phyloP scores from a whole-genome alignment of 768 basidiomycete genomes.

The Leccinum rimulosum region DNA sequence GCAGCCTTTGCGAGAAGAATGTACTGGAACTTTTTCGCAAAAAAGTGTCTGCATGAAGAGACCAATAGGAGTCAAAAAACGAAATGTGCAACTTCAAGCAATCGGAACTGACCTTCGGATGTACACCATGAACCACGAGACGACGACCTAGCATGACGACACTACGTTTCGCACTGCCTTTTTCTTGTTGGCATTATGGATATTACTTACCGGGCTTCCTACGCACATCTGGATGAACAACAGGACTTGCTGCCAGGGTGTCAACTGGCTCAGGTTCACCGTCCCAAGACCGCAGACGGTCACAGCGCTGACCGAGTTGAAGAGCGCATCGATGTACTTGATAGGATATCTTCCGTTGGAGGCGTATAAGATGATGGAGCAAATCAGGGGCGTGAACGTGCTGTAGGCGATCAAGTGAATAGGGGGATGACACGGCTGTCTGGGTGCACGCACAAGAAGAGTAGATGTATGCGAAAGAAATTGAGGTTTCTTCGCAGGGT shows the following conservation, averaged over 20 bases:
- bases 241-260: constrained; percentile 65
- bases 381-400: constrained; percentile 74
- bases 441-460: constrained; percentile 52
- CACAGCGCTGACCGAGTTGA: constrained; percentile 74
- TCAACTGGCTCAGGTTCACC: constrained; percentile 66
- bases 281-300: constrained; percentile 76
- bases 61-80: not conserved
- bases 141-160: constrained; percentile 49
- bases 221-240: constrained; percentile 78
- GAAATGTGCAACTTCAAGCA: not conserved
- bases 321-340: constrained; percentile 74
- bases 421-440: constrained; percentile 1
- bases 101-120: constrained; percentile 53
- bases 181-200: not conserved
- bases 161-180: not conserved
- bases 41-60: constrained; percentile 41
- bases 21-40: constrained; percentile 64
- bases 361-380: constrained; percentile 79
- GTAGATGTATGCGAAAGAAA: constrained; percentile 61
- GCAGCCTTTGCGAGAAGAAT: constrained; percentile 47
- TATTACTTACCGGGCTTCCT: constrained; percentile 64
- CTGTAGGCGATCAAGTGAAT: constrained; percentile 35
- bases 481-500: constrained; percentile 51
- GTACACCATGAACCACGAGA: constrained; percentile 84
- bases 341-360: constrained; percentile 73